Evolutionary conservation across 768 basidiomycete genomes (phyloP), one percentile per base, ranked within the genome.

Genomic region (Lentinula guzmanii): DNA sequence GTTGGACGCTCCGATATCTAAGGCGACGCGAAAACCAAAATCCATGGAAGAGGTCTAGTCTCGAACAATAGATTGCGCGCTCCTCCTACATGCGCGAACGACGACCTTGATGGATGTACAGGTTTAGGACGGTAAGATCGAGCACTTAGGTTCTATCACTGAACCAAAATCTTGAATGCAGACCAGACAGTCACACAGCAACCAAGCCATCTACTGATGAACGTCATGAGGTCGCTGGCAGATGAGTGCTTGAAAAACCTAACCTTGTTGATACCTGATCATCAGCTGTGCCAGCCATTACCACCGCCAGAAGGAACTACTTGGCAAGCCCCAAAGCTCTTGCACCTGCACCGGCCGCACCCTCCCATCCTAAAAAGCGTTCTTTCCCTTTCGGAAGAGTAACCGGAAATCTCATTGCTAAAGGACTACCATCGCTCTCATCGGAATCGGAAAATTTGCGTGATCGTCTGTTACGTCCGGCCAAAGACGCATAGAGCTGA

Each of bases 311-410:
- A 2, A 9, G 37, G 8, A 39, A 53, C 34, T 42, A 63, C 24
- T 18, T 35, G 41, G 5, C 28, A 61, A 92, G 77, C 6, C 91
- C 91, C 74, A 94, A 77, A 35, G 90, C 87, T 18, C 91, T 81
- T 39, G 92, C 92, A n/a, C 91, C 91, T 50, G 90, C 87, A 35
- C 92, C 91, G 18, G 76, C 74, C 13, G 81, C 82, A 7, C 91
- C 91, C 64, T 89, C 87, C 91, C 91, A 94, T 21, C 86, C 90
- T 10, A 82, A 71, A 72, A 94, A 94, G 52, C 88, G 75, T 70
- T 91, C 90, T 45, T 56, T 56, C 10, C 15, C 41, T 56, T 8
- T 39, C 37, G 37, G 7, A 13, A 13, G 7, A 8, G 41, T 8
- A 42, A 7, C n/a, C 46, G 24, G 28, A 24, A 43, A 43, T 31